A percentile compares a stretch with the other conserved stretches of the same genome.
These are phyloP conservation scores for Suillus plorans DNA, from an alignment of 768 basidiomycete genomes.

Conservation along the genomic window DNA sequence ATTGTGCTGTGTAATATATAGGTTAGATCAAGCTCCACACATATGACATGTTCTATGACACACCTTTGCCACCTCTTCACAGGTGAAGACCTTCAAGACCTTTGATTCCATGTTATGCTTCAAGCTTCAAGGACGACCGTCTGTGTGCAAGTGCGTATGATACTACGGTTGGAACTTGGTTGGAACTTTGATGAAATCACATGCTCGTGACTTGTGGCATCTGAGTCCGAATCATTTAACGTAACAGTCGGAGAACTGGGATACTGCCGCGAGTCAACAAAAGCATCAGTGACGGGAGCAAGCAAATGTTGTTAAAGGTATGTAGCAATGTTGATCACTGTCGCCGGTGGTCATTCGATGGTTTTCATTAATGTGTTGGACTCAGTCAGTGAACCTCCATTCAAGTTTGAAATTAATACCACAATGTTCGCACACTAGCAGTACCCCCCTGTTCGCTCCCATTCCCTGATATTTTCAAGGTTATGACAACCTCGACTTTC, in stretches of 20 bases:
- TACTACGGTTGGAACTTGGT: no score
- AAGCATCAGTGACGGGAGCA: not conserved
- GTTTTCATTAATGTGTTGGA: not conserved
- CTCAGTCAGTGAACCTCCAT: not conserved
- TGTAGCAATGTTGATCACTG: not conserved
- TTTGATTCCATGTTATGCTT: not conserved
- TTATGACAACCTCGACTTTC: not conserved
- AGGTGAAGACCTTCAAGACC: conserved; percentile 42
- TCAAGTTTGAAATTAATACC: not conserved
- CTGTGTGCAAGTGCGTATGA: not conserved
- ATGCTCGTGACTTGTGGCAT: not conserved
- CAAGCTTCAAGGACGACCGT: not conserved
- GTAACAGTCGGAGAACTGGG: not conserved
- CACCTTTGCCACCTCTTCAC: conserved; percentile 75
- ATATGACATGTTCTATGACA: not conserved
- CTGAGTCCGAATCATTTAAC: not conserved
- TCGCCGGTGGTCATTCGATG: not conserved
- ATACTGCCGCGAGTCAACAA: not conserved
- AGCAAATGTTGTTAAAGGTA: not conserved
- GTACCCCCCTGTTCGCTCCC: not conserved
- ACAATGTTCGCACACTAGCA: not conserved
- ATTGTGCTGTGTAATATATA: conserved; percentile 58
- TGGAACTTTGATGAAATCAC: not conserved
- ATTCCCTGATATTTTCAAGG: not conserved
- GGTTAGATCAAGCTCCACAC: not conserved